A percentile compares a stretch with the other conserved stretches of the same genome.
Conservation (phyloP, 164 flowering plant genomes). For the Tetracentron sinense region DNA sequence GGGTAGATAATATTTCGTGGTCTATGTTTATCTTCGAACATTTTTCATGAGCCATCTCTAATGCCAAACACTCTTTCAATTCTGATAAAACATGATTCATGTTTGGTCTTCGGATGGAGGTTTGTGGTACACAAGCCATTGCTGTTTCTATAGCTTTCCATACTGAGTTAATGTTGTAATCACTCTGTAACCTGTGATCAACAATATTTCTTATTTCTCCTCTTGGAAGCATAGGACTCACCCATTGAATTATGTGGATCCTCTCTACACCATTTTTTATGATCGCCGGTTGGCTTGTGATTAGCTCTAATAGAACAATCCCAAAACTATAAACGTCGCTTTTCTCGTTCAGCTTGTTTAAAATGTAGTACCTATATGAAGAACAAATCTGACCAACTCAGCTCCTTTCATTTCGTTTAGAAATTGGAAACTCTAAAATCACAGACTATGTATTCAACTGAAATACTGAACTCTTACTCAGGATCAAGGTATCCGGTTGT, state of each 20-base stretch:
- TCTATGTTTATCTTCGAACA: background rate
- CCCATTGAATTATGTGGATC: slow-evolving; percentile 34
- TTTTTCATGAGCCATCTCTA: slow-evolving; percentile 11
- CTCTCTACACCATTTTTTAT: slow-evolving; percentile 3
- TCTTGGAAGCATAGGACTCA: slow-evolving; percentile 19
- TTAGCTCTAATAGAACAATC: slow-evolving; percentile 44
- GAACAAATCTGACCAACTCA: too few relatives aligned
- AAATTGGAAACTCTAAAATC: slow-evolving; percentile 24
- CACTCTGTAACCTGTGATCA: slow-evolving; percentile 37
- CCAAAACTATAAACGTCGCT: slow-evolving; percentile 61
- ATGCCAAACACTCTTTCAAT: slow-evolving; percentile 31
- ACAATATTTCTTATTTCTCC: slow-evolving; percentile 34
- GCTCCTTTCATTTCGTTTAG: too few relatives aligned
- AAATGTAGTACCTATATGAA: slow-evolving; percentile 24
- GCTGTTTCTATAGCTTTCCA: slow-evolving; percentile 48
- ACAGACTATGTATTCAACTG: slow-evolving; percentile 17
- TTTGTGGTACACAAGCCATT: slow-evolving; percentile 32
- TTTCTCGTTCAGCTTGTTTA: slow-evolving; percentile 36
- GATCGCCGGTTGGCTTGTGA: slow-evolving; percentile 37
- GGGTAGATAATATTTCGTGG: background rate
- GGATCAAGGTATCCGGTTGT: too few relatives aligned
- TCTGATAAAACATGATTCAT: slow-evolving; percentile 30
- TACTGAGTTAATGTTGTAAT: slow-evolving; percentile 27
- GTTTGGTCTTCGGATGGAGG: slow-evolving; percentile 29
- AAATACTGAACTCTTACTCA: slow-evolving; percentile 39